Percentiles rank a stretch among this genome's conserved stretches.
Conservation (phyloP, 208 protist species). For the Trypanosoma avium region DNA sequence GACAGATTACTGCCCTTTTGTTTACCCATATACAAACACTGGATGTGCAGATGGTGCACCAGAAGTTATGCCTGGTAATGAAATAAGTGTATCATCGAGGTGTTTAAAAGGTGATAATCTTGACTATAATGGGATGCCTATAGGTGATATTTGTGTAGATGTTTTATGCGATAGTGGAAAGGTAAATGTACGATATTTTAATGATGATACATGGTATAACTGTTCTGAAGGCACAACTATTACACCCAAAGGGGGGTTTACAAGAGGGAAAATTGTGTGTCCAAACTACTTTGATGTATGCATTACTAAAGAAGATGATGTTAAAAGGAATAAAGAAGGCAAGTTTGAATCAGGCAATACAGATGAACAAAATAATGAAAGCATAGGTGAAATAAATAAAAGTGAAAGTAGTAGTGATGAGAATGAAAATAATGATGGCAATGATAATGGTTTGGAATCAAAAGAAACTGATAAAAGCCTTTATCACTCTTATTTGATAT, state of each 20-base stretch:
- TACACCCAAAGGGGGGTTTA: neutral
- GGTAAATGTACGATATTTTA: constrained; percentile 1
- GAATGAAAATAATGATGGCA: no score
- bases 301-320: neutral
- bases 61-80: constrained; percentile 6
- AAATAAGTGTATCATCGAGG: neutral
- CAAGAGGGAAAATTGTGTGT: constrained; percentile 15
- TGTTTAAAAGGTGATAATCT: constrained; percentile 2
- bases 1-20: constrained; percentile 49
- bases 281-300: constrained; percentile 14
- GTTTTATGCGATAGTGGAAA: neutral
- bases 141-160: constrained; percentile 12
- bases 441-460: no score
- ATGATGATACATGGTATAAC: constrained; percentile 1
- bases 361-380: no score
- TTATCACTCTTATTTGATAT: no score
- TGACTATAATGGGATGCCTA: neutral
- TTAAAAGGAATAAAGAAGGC: no score
- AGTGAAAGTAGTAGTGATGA: no score
- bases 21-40: constrained; percentile 12
- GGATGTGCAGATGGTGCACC: constrained; percentile 9
- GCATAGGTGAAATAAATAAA: no score
- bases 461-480: no score
- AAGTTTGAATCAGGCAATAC: no score
- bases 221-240: constrained; percentile 7